Base-by-base conservation (phyloP, 257 asterid genomes). In the Solanum okadae region DNA sequence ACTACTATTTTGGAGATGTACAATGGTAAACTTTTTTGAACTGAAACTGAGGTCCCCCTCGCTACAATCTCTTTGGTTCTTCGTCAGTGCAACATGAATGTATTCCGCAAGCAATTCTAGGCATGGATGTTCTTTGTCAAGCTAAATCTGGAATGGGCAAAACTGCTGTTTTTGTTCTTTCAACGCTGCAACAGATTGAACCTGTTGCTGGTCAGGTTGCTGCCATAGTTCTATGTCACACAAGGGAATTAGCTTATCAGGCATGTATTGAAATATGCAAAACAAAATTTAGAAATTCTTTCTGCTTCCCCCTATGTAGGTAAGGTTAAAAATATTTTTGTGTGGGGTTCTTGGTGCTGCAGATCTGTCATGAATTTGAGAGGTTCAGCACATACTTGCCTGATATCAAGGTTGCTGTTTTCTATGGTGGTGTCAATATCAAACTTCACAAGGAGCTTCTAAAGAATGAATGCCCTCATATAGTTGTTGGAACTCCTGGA, bases 91-190 rank as follows among this genome's bases (percentile, higher is more conserved):
- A 96, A 96, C 98, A 96, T 23, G 99, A 96, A 92, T 95, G 99
- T 88, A 96, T 96, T 70, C 99, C 99, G 44, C 99, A 96, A 95
- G 99, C 98, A 40, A 96, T 93, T 87, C 85, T 96, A 92, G 99
- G 98, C 82, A 94, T 96, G 98, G 99, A 96, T 90, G 98, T 96
- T 87, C 94, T 96, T 88, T 96, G 99, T 91, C 99, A 95, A 94
- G 99, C 99, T 8, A 96, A 96, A 89, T 96, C 99, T 87, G 99
- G 98, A 72, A 95, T 96, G 99, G 99, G 99, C 79, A 96, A 96
- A 84, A 96, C 98, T 61, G 98, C 98, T 84, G 98, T 96, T 67
- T 96, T 96, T 91, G 98, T 94, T 82, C 95, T 96, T 72, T 96
- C 99, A 75, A 93, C 97, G 15, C 75, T 96, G 90, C 98, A 96